phyloP scores from a whole-genome alignment of 371 early-diverging fungal species.

The Batrachochytrium dendrobatidis region DNA sequence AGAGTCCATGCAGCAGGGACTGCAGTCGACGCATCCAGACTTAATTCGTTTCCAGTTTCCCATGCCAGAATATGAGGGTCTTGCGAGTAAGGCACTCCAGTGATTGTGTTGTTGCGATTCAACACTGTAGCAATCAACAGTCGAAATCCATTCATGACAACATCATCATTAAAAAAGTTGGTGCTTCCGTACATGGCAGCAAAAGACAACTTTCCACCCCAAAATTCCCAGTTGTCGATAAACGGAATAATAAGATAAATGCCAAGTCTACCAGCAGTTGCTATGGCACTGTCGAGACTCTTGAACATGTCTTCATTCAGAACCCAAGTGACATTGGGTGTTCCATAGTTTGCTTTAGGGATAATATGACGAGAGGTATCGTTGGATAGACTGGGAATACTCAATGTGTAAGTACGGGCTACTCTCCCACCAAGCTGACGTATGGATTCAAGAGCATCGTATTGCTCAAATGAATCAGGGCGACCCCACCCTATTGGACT shows the following conservation, averaged over 20 bases:
- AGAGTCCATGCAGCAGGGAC: slow-evolving; percentile 32
- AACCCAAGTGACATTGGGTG: not conserved
- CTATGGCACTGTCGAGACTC: slow-evolving; percentile 11
- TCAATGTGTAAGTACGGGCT: slow-evolving; percentile 30
- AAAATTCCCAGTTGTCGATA: slow-evolving; percentile 22
- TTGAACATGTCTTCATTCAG: slow-evolving; percentile 12
- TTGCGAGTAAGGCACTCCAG: slow-evolving; percentile 25
- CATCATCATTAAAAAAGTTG: slow-evolving; percentile 23
- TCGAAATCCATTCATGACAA: slow-evolving; percentile 13
- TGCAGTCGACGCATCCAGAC: not conserved
- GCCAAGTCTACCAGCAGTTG: slow-evolving; percentile 1
- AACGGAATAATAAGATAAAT: slow-evolving; percentile 16
- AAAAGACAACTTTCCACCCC: slow-evolving; percentile 31
- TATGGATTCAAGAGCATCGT: slow-evolving; percentile 28
- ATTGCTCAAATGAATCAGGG: slow-evolving; percentile 23
- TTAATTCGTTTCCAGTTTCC: slow-evolving; percentile 44
- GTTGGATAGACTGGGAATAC: not conserved
- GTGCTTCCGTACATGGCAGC: not conserved
- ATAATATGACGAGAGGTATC: not conserved
- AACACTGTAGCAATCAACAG: slow-evolving; percentile 18
- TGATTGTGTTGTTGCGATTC: slow-evolving; percentile 29
- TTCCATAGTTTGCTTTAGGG: not conserved
- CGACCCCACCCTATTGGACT: not conserved
- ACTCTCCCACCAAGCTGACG: slow-evolving; percentile 26
- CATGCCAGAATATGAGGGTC: slow-evolving; percentile 36